phyloP scores from a whole-genome alignment of 805 yeast species.

The Spathaspora hagerdaliae region DNA sequence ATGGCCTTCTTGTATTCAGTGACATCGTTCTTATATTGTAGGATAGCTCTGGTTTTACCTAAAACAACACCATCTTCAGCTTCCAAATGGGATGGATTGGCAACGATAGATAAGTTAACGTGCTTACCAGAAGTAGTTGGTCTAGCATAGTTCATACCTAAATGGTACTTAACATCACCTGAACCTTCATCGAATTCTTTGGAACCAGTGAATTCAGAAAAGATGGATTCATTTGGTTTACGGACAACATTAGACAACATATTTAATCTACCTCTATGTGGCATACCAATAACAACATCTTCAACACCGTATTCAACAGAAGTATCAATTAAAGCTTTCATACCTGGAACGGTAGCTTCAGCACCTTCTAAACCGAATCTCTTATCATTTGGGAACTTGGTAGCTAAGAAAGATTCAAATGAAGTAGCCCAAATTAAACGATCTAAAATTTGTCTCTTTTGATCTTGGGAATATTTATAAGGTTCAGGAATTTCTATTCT shows the following conservation, averaged over 20 bases:
- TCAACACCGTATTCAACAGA: conserved; percentile 91
- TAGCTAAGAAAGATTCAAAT: conserved; percentile 86
- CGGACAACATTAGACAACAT: conserved; percentile 97
- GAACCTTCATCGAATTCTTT: conserved; percentile 91
- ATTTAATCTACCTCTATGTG: conserved; percentile 98
- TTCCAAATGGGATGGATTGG: conserved; percentile 98
- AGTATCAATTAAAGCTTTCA: conserved; percentile 91
- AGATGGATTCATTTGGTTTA: conserved; percentile 97
- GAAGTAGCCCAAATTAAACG: conserved; percentile 95
- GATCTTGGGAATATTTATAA: conserved; percentile 75
- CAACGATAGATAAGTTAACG: conserved; percentile 92
- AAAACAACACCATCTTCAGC: conserved; percentile 98
- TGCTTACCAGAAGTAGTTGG: conserved; percentile 98
- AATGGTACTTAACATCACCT: conserved; percentile 98
- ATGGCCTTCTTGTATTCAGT: conserved; percentile 82
- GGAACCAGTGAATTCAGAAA: conserved; percentile 92
- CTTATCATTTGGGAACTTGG: conserved; percentile 97
- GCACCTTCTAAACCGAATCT: conserved; percentile 99
- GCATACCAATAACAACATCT: conserved; percentile 98
- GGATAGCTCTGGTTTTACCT: conserved; percentile 96
- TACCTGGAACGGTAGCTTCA: conserved; percentile 94
- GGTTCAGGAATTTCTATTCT: conserved; percentile 91
- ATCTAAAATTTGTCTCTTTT: conserved; percentile 94
- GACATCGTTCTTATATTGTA: conserved; percentile 84
- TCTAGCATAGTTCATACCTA: conserved; percentile 98